Percentiles rank a stretch among this genome's conserved stretches.
phyloP scores from a whole-genome alignment of 1,284 basidiomycete species.

The Leccinum insigne region DNA sequence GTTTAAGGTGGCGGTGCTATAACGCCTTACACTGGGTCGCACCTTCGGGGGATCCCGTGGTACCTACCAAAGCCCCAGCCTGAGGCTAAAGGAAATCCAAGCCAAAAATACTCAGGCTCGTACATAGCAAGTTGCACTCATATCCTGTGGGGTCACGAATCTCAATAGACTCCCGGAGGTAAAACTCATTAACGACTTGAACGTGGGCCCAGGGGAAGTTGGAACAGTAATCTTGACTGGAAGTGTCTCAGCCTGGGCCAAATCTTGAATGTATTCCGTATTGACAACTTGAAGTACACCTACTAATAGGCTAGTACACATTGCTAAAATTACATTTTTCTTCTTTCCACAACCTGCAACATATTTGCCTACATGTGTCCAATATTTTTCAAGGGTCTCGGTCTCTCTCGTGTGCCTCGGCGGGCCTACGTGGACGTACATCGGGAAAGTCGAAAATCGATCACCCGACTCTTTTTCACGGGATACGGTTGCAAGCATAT shows the following conservation, averaged over 20 bases:
- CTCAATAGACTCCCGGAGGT: too few species aligned
- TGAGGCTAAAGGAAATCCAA: neutral
- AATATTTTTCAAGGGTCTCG: neutral
- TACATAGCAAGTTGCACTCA: too few species aligned
- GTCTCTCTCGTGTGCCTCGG: neutral
- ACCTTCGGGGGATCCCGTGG: too few species aligned
- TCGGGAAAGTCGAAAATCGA: neutral
- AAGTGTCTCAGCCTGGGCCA: neutral
- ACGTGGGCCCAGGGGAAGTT: neutral
- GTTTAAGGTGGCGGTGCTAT: too few species aligned
- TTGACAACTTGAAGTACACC: neutral
- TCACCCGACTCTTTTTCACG: neutral
- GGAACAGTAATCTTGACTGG: neutral
- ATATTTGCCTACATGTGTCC: neutral
- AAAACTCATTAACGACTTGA: neutral
- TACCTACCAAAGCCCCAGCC: neutral
- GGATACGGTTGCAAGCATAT: slow-evolving; percentile 9
- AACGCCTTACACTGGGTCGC: too few species aligned
- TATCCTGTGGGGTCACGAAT: too few species aligned
- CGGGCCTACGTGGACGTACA: neutral
- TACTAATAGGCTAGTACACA: neutral
- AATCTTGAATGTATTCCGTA: neutral
- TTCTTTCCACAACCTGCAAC: neutral
- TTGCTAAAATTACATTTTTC: neutral
- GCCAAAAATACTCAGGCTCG: neutral